Evolutionary conservation across 257 asterid species (phyloP).

Genomic region (Fraxinus cuspidata): DNA sequence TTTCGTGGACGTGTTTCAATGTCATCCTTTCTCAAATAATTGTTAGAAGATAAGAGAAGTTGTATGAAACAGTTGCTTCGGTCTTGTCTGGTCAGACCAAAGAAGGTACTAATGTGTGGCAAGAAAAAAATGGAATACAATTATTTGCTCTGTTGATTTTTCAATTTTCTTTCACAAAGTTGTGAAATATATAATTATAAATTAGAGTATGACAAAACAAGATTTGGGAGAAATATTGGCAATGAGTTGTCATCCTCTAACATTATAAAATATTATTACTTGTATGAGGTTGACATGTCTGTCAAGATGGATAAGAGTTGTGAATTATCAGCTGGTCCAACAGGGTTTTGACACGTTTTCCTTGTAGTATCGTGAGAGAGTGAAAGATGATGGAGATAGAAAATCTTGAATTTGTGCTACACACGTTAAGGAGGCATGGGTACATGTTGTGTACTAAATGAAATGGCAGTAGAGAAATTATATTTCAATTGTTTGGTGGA

Average conservation of each 20-base stretch:
- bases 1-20: too few relatives aligned
- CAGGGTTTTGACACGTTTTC: slow-evolving; percentile 16
- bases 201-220: neutral
- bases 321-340: slow-evolving; percentile 24
- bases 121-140: neutral
- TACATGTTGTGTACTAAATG: neutral
- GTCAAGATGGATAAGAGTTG: slow-evolving; percentile 17
- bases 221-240: too few relatives aligned
- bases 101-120: too few relatives aligned
- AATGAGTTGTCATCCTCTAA: slow-evolving; percentile 35
- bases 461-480: too few relatives aligned
- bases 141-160: too few relatives aligned
- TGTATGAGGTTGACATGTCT: slow-evolving; percentile 23
- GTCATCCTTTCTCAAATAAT: neutral
- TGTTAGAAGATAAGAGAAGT: neutral
- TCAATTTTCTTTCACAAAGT: too few relatives aligned
- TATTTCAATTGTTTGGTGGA: too few relatives aligned
- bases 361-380: neutral
- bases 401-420: slow-evolving; percentile 24
- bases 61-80: neutral
- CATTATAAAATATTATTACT: slow-evolving; percentile 6
- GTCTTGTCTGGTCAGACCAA: neutral
- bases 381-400: too few relatives aligned
- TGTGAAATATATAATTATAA: neutral
- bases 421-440: slow-evolving; percentile 30